Conservation (phyloP, 805 yeast genomes). For the Scheffersomyces stipitis region DNA sequence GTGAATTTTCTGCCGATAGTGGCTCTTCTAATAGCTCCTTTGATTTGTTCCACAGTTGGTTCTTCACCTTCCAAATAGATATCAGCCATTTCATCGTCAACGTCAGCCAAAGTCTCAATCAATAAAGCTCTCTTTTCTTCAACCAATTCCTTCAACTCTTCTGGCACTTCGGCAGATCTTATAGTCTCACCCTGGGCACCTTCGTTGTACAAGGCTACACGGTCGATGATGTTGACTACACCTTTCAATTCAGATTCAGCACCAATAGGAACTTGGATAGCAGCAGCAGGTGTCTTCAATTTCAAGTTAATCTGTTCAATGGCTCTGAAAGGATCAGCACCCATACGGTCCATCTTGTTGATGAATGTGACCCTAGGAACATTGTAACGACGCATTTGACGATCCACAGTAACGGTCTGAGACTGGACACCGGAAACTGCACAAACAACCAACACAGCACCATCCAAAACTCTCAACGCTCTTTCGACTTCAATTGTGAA, state of each 20-base stretch:
- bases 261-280: slow-evolving; percentile 97
- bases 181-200: slow-evolving; percentile 87
- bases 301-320: slow-evolving; percentile 87
- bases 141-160: slow-evolving; percentile 73
- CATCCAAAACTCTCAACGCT: slow-evolving; percentile 96
- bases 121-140: slow-evolving; percentile 85
- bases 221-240: slow-evolving; percentile 85
- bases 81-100: slow-evolving; percentile 96
- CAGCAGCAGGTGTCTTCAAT: slow-evolving; percentile 92
- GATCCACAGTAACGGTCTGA: slow-evolving; percentile 96
- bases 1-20: slow-evolving; percentile 95
- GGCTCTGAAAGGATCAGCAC: slow-evolving; percentile 95
- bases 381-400: slow-evolving; percentile 98
- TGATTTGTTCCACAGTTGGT: slow-evolving; percentile 81
- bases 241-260: slow-evolving; percentile 83
- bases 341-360: slow-evolving; percentile 99
- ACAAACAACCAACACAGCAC: slow-evolving; percentile 97
- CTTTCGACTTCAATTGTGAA: slow-evolving; percentile 98
- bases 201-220: slow-evolving; percentile 84
- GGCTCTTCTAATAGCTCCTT: slow-evolving; percentile 87
- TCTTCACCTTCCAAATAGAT: slow-evolving; percentile 85
- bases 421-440: slow-evolving; percentile 99
- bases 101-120: slow-evolving; percentile 95
- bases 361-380: slow-evolving; percentile 96
- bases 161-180: slow-evolving; percentile 67